Conservation (phyloP, 192 early-diverging fungal species). For the Chytriomyces hyalinus region DNA sequence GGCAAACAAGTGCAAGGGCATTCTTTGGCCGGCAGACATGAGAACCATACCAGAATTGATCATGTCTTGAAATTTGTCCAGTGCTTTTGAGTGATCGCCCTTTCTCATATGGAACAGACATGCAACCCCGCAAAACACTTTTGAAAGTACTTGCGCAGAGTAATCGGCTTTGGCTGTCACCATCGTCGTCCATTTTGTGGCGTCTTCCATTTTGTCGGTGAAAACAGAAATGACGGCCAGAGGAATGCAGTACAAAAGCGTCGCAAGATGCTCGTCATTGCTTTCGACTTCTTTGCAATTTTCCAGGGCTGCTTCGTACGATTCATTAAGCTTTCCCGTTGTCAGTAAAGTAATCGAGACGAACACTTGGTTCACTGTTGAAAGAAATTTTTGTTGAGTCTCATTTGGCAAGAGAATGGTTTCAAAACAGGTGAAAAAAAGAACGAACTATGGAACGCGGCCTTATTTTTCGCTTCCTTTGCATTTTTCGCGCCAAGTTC, state of each 20-base stretch:
- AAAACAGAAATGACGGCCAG: conserved; percentile 14
- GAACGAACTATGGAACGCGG: conserved; percentile 20
- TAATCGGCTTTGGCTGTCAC: conserved; percentile 25
- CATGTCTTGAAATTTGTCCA: conserved; percentile 31
- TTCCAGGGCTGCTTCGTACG: conserved; percentile 9
- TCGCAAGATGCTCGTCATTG: conserved; percentile 25
- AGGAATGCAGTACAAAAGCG: conserved; percentile 10
- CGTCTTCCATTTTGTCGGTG: conserved; percentile 14
- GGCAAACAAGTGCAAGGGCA: conserved; percentile 33
- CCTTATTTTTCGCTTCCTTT: conserved; percentile 16
- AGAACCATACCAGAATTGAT: conserved; percentile 31
- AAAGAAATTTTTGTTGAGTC: background rate
- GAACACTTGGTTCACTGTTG: conserved; percentile 27
- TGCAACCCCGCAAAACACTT: conserved; percentile 22
- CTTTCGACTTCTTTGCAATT: conserved; percentile 14
- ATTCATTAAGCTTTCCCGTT: conserved; percentile 21
- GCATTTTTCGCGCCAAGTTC: conserved; percentile 13
- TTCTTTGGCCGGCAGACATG: conserved; percentile 19
- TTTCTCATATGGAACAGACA: conserved; percentile 17
- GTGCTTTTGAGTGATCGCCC: conserved; percentile 13
- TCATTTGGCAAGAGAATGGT: background rate
- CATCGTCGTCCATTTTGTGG: conserved; percentile 11
- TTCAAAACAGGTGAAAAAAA: background rate
- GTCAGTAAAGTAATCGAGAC: conserved; percentile 17
- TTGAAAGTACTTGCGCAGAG: conserved; percentile 1